Base-by-base conservation (phyloP, 306 rosid genomes). In the Cicer yamashitae region DNA sequence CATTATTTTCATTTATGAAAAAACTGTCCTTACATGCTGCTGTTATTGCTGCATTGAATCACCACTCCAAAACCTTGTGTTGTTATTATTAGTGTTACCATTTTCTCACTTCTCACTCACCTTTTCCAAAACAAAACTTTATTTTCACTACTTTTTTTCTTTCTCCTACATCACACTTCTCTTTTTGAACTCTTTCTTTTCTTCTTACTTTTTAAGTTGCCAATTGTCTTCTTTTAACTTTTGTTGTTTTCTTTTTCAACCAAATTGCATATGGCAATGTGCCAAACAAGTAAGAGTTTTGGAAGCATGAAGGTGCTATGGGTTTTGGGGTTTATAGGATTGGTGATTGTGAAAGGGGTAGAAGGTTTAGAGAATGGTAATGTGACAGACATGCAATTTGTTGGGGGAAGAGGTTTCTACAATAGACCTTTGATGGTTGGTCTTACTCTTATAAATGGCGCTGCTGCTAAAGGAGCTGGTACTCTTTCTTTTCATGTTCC, bases 381-480 rank as follows among this genome's bases (percentile, higher is more conserved):
- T 81, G 61, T 78, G 41, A 81, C 87, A 77, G 78, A 77, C 10
- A 53, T 80, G 85, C 52, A 65, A 12, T 86, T 65, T 83, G 84
- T 11, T 8, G 65, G 14, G 0, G 80, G 63, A 57, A 74, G 53
- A 73, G 84, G 78, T 53, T 76, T 72, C 78, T 60, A 63, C 30
- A 11, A 58, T 56, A 78, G 69, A 56, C 84, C 89, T 66, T 71
- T 83, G 77, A 20, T 80, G 74, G 87, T 86, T 78, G 87, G 80
- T 66, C 79, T 86, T 41, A 83, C 84, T 74, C 80, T 81, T 53
- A 46, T 86, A 56, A 51, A 83, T 83, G 87, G 87, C 40, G 89
- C 89, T 75, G 82, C 78, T 52, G 84, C 87, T 73, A 86, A 83
- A 86, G 89, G 87, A 76, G 89, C 87, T 70, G 89, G 89, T 86